Conservation (phyloP, 305 asterid genomes). For the Solanum chacoense region DNA sequence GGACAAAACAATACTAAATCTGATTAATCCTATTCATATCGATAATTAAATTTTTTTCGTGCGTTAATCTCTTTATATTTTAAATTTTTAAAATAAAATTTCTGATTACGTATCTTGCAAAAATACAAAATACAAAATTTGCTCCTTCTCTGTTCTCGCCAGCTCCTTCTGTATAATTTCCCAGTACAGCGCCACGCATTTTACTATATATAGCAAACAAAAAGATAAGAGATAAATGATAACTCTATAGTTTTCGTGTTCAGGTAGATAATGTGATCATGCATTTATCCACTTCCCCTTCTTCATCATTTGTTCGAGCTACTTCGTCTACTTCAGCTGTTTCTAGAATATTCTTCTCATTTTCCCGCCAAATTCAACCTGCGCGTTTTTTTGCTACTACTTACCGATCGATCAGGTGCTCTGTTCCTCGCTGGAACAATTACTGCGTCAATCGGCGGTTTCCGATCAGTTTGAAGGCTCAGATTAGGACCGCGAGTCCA, state of each 20-base stretch:
- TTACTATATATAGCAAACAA: background rate
- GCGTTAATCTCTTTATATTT: background rate
- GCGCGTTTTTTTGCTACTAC: slow-evolving; percentile 13
- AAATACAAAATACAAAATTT: background rate
- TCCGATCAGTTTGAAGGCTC: slow-evolving; percentile 48
- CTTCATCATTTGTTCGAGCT: slow-evolving; percentile 33
- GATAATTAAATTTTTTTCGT: no score
- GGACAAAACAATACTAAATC: background rate
- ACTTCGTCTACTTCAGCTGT: slow-evolving; percentile 26
- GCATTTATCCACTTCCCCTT: slow-evolving; percentile 34
- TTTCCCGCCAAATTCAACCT: slow-evolving; percentile 5
- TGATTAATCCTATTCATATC: background rate
- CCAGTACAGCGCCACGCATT: background rate
- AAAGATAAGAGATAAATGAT: background rate
- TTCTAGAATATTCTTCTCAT: slow-evolving; percentile 6
- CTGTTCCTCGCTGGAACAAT: slow-evolving; percentile 39
- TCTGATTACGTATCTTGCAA: rapidly evolving
- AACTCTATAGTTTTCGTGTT: background rate
- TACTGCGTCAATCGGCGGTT: slow-evolving; percentile 46
- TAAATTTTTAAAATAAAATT: no score
- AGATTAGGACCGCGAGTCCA: slow-evolving; percentile 44
- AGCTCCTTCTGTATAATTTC: background rate
- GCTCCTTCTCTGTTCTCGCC: background rate
- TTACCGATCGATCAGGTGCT: slow-evolving; percentile 23
- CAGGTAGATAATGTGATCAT: slow-evolving; percentile 13